A percentile compares a stretch with the other conserved stretches of the same genome.
Evolutionary conservation across 768 basidiomycete species (phyloP).

Genomic region (Peribolospora kevripleyi): DNA sequence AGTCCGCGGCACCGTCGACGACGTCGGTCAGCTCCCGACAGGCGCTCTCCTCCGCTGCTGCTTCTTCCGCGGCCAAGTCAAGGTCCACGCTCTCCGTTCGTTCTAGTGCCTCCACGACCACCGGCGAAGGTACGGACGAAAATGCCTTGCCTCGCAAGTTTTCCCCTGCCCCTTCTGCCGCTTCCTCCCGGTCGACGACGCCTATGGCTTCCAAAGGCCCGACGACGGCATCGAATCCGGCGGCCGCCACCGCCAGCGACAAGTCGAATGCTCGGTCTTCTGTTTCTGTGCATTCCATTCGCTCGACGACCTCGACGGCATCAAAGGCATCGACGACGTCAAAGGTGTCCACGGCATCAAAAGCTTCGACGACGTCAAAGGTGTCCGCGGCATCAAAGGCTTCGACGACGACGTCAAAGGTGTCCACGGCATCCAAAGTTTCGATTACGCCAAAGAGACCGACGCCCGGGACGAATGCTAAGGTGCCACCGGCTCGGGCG

Average conservation of each 20-base stretch:
- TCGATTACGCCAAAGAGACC: slow-evolving; percentile 26
- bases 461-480: slow-evolving; percentile 5
- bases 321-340: not conserved
- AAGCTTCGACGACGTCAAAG: slow-evolving; percentile 5
- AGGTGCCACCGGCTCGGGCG: too few species aligned
- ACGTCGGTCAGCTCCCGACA: too few species aligned
- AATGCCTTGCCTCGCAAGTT: slow-evolving; percentile 3
- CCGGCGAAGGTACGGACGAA: not conserved
- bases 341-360: not conserved
- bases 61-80: too few species aligned
- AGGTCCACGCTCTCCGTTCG: too few species aligned
- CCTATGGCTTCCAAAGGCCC: not conserved
- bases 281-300: slow-evolving; percentile 6
- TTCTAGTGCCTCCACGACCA: too few species aligned
- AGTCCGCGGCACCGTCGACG: too few species aligned
- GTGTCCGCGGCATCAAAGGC: slow-evolving; percentile 5
- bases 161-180: not conserved
- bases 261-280: not conserved
- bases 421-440: slow-evolving; percentile 19
- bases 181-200: not conserved
- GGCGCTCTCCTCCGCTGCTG: too few species aligned
- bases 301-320: slow-evolving; percentile 6
- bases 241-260: not conserved
- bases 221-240: not conserved
- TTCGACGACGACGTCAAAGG: slow-evolving; percentile 21